These are phyloP conservation scores for Alternaria infectoria DNA, from an alignment of 2,329 filamentous ascomycete genomes.

Conservation along the genomic window DNA sequence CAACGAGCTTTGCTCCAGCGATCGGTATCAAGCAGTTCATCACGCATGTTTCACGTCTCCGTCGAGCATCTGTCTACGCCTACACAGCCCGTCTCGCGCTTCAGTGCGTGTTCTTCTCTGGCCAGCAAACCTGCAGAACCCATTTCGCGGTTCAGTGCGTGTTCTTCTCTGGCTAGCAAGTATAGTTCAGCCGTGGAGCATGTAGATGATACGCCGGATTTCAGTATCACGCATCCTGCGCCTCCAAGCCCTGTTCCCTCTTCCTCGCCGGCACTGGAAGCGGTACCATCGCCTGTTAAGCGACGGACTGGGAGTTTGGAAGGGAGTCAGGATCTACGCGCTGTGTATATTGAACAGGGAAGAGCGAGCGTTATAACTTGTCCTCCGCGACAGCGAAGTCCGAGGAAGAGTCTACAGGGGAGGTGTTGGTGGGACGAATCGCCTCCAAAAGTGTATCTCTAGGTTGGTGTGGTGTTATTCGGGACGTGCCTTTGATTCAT, in stretches of 20 bases:
- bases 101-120: background rate
- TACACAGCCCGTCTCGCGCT: background rate
- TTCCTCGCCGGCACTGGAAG: background rate
- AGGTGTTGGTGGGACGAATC: background rate
- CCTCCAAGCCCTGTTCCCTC: background rate
- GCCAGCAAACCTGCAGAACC: background rate
- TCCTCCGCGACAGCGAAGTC: background rate
- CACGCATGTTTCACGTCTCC: background rate
- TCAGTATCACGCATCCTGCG: slow-evolving; percentile 2
- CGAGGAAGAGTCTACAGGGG: background rate
- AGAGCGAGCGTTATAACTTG: background rate
- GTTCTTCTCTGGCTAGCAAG: background rate
- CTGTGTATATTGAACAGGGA: background rate
- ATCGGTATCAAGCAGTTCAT: background rate
- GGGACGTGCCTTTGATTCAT: background rate
- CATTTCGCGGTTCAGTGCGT: background rate
- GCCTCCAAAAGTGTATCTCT: background rate
- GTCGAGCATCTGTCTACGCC: background rate
- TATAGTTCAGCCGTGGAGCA: background rate
- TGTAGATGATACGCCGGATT: background rate
- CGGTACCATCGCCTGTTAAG: background rate
- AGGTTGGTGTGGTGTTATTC: background rate
- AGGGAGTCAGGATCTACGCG: background rate
- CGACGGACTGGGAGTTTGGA: background rate
- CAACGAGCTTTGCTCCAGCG: background rate